Evolutionary conservation across 1,139 yeast genomes (phyloP), one percentile per base, ranked within the genome.

Genomic region (Entelexis sorbosivorans): DNA sequence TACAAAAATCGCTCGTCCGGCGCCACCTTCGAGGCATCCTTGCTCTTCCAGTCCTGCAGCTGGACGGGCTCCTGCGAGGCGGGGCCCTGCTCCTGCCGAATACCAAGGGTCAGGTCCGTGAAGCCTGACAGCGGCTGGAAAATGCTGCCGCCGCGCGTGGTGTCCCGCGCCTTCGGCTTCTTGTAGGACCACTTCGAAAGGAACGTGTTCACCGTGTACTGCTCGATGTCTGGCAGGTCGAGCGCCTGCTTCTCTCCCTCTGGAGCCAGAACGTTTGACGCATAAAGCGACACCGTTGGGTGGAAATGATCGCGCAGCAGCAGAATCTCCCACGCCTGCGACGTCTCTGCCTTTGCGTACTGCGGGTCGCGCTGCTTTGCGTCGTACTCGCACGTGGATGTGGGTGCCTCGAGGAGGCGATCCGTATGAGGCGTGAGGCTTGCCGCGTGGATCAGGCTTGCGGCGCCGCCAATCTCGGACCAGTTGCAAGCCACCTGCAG

Each of bases 111-210:
- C n/a, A 88, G 81, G 44, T 72, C 71, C 56, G 82, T 87, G 1
- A 82, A 77, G 54, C 97, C 97, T 47, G 96, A 93, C 58, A 93
- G 73, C 48, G 98, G 97, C 72, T 91, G 98, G 97, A 93, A 93
- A 65, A 91, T 89, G 47, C 96, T 86, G 3, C 83, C 73, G 63
- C 97, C 97, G 64, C 85, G 82, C 16, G 64, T 55, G 34, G 82
- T 72, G 22, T 81, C 73, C 68, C 82, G 85, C 62, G 80, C 83
- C 69, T 86, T 87, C 49, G 96, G 88, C 65, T 88, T 88, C 69
- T 86, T 83, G 71, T 91, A 91, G 36, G 93, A 96, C 70, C 93
- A 91, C 66, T 95, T 78, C 68, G 91, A 96, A 70, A 91, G 75
- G 76, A 91, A 91, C 67, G 89, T 97, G 28, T 87, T 73, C 58